Evolutionary conservation across 2,329 filamentous ascomycete species (phyloP).

Genomic region (Diaporthe sp.): DNA sequence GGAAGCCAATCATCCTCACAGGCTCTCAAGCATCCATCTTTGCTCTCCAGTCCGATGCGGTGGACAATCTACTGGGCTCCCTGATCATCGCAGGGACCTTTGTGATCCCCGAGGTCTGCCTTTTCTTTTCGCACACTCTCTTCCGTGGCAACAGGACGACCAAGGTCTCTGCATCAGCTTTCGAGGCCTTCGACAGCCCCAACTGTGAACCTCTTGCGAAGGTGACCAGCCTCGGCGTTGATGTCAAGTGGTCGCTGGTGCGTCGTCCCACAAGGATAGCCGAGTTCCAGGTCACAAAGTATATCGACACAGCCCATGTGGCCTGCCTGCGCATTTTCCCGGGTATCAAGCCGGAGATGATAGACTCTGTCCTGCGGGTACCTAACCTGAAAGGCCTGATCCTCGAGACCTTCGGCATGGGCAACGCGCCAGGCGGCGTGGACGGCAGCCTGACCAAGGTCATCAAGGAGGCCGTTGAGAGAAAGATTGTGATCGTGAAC

Average conservation of each 20-base stretch:
- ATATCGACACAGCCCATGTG: conserved; percentile 88
- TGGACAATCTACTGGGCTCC: conserved; percentile 89
- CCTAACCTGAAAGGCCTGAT: conserved; percentile 86
- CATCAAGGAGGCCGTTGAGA: conserved; percentile 81
- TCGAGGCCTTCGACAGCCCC: conserved; percentile 90
- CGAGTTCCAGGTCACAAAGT: conserved; percentile 80
- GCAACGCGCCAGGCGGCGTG: conserved; percentile 87
- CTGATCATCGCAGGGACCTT: conserved; percentile 93
- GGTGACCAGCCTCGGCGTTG: conserved; percentile 84
- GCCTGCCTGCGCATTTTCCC: conserved; percentile 92
- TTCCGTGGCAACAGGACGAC: conserved; percentile 91
- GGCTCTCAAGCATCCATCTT: conserved; percentile 89
- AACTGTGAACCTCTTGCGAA: conserved; percentile 86
- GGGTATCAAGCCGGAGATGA: conserved; percentile 93
- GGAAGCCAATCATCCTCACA: conserved; percentile 91
- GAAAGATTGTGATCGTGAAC: conserved; percentile 89
- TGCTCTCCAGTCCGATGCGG: conserved; percentile 89
- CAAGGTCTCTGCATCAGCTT: conserved; percentile 88
- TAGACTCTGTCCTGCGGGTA: conserved; percentile 84
- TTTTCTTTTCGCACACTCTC: conserved; percentile 94
- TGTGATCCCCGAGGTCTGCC: conserved; percentile 91
- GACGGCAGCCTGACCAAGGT: conserved; percentile 85
- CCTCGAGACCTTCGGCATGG: conserved; percentile 90
- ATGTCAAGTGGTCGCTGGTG: conserved; percentile 85
- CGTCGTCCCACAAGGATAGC: conserved; percentile 81